phyloP scores from a whole-genome alignment of 2,329 filamentous ascomycete species.

The Periglandula ipomoeae region DNA sequence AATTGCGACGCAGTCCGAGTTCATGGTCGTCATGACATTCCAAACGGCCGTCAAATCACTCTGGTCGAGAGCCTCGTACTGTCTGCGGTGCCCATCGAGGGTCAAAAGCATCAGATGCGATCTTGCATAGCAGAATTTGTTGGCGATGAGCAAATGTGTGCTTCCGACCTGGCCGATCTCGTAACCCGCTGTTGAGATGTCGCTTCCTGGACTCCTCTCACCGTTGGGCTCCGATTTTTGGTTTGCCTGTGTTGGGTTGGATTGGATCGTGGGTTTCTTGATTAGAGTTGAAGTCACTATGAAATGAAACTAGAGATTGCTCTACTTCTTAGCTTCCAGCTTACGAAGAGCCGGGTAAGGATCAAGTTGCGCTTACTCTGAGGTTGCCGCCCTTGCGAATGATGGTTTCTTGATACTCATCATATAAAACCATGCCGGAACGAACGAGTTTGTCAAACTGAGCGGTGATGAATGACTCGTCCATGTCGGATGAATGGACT shows the following conservation, averaged over 20 bases:
- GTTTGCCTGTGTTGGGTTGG: not conserved
- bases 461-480: not conserved
- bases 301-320: conserved; percentile 7
- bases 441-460: conserved; percentile 8
- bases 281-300: conserved; percentile 4
- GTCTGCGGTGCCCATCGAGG: conserved; percentile 34
- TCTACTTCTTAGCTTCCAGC: not conserved
- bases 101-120: conserved; percentile 40
- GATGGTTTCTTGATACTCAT: conserved; percentile 7
- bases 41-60: conserved; percentile 30
- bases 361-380: not conserved
- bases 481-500: too few species aligned
- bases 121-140: conserved; percentile 38
- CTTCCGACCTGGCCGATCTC: conserved; percentile 28
- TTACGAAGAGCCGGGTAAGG: too few species aligned
- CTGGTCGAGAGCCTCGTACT: conserved; percentile 30
- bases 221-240: not conserved
- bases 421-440: conserved; percentile 8
- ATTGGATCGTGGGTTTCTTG: conserved; percentile 8
- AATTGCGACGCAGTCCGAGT: conserved; percentile 27
- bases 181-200: conserved; percentile 31
- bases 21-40: conserved; percentile 22
- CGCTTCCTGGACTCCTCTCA: conserved; percentile 25
- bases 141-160: conserved; percentile 36
- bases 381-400: conserved; percentile 4